These are phyloP conservation scores for Spirogloea muscicola DNA, from an alignment of 139 green algal genomes.

Conservation along the genomic window DNA sequence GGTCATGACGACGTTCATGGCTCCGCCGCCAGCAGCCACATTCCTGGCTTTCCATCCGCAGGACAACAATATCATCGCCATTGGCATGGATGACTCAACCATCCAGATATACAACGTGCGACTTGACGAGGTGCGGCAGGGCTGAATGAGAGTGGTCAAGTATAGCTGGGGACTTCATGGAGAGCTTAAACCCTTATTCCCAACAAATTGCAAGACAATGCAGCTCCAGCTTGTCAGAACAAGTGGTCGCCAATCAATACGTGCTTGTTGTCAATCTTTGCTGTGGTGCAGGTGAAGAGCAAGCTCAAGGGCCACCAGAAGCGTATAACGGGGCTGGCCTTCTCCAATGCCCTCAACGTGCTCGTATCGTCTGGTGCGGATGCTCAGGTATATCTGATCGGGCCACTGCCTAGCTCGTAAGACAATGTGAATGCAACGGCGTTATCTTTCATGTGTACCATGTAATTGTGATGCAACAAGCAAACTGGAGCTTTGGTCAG, in stretches of 20 bases:
- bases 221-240: not conserved
- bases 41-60: constrained; percentile 49
- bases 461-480: too few relatives aligned
- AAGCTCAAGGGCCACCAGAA: constrained; percentile 42
- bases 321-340: constrained; percentile 46
- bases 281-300: constrained; percentile 29
- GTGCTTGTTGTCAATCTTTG: not conserved
- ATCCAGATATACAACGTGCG: constrained; percentile 54
- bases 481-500: too few relatives aligned
- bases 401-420: not conserved
- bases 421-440: too few relatives aligned
- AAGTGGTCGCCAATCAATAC: not conserved
- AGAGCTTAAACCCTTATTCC: not conserved
- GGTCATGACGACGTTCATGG: constrained; percentile 52
- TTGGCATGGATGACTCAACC: constrained; percentile 48
- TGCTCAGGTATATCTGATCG: constrained; percentile 28
- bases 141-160: not conserved
- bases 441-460: too few relatives aligned
- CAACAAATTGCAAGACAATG: not conserved
- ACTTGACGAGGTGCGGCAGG: constrained; percentile 38
- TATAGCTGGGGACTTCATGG: not conserved
- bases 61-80: constrained; percentile 54
- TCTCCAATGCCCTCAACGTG: constrained; percentile 41
- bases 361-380: constrained; percentile 43
- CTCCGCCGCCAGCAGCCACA: constrained; percentile 43